A percentile compares a stretch with the other conserved stretches of the same genome.
Evolutionary conservation across 345 rosid species (phyloP).

Genomic region (Murraya paniculata): DNA sequence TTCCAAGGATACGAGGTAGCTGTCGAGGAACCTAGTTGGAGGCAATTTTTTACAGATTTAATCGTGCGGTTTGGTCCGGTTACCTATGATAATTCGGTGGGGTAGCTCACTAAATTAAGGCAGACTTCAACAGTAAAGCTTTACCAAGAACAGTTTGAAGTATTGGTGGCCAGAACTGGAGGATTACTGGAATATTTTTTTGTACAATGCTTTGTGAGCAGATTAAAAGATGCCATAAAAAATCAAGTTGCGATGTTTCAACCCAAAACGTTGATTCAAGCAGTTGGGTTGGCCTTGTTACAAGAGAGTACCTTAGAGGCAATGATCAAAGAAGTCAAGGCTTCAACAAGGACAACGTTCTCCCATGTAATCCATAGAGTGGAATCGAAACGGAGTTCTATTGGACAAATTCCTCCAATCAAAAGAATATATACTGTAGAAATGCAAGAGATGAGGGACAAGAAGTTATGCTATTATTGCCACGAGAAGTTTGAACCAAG

Average conservation of each 20-base stretch:
- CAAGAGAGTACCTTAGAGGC: not conserved
- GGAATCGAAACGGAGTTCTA: not conserved
- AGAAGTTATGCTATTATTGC: not conserved
- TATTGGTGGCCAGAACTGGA: not conserved
- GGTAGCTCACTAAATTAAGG: not conserved
- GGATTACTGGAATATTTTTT: not conserved
- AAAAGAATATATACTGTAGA: not conserved
- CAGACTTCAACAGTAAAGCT: not conserved
- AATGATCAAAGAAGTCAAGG: not conserved
- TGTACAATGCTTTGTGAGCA: not conserved
- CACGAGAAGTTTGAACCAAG: not conserved
- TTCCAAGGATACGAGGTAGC: not conserved
- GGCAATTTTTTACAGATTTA: not conserved
- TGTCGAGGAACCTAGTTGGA: not conserved
- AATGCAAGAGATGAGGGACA: not conserved
- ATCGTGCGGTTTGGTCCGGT: too few relatives aligned
- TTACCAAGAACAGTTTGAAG: not conserved
- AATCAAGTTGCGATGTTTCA: not conserved
- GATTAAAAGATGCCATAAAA: not conserved
- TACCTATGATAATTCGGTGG: too few relatives aligned
- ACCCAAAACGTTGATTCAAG: not conserved
- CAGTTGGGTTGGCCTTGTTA: not conserved
- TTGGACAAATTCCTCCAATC: not conserved
- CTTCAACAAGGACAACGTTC: not conserved
- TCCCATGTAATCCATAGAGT: not conserved